Base-by-base conservation (phyloP, 108 stramenopile genomes). In the Nitzschia sp. region DNA sequence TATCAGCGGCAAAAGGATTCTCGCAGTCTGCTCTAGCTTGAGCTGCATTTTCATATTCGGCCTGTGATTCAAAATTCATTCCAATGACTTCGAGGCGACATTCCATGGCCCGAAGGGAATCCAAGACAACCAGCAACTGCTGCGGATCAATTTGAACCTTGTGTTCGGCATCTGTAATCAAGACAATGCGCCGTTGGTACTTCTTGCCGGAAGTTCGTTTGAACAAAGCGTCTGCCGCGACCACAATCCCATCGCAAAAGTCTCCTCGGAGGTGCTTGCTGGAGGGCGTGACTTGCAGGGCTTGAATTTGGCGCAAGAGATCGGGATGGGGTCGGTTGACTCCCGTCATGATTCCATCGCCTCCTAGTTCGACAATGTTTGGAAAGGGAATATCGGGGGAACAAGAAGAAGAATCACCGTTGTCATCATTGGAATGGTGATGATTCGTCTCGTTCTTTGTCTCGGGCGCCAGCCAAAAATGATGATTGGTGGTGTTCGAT, bases 111-210 rank as follows among this genome's bases (percentile, higher is more conserved):
- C 73, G 75, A 59, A 94, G 64, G 4, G 77, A 74, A 29, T 82
- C 85, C 25, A 91, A 45, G 11, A 85, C 84, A 41, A 69, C 63
- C 23, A 81, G 53, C 35, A 89, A 56, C 46, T 76, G 85, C n/a
- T 78, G 69, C 2, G 53, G 63, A 60, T 86, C 69, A 22, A 88
- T 70, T 15, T 76, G 35, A 45, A 93, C 70, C 56, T 81, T 63
- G 71, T 87, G 82, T 23, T 84, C 87, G 8, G 88, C 91, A 82
- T 95, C 94, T 1, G 94, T 95, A 28, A 92, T 65, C 26, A 95
- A 27, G 16, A 92, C 68, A 52, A 95, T 91, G 15, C 63, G 66
- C 30, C 91, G 69, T 53, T 63, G 47, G 47, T 53, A 76, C 32
- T 81, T 84, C 36, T 89, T 89, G 11, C 79, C 76, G 3, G 35